phyloP scores from a whole-genome alignment of 768 basidiomycete species.

The Pleurotus cornucopiae region DNA sequence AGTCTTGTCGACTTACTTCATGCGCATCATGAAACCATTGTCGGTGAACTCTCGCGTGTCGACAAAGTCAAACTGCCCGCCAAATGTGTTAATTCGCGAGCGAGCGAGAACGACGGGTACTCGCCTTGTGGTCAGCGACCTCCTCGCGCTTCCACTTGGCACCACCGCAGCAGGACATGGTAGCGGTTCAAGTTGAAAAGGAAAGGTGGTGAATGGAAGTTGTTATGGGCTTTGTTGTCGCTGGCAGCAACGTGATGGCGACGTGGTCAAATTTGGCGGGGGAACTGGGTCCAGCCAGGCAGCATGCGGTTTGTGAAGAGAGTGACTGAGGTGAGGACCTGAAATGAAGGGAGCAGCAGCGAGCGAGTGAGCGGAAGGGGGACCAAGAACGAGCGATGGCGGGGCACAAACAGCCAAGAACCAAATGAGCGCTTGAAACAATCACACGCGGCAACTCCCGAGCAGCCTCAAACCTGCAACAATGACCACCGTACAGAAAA shows the following conservation, averaged over 20 bases:
- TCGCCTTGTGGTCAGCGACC: conserved; percentile 95
- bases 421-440: conserved; percentile 13
- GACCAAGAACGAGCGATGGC: conserved; percentile 9
- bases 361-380: conserved; percentile 5
- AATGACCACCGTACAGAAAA: conserved; percentile 92
- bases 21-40: conserved; percentile 79
- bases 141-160: conserved; percentile 95
- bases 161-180: conserved; percentile 57
- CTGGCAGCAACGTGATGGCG: conserved; percentile 12
- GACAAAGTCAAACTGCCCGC: conserved; percentile 87
- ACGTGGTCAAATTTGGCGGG: conserved; percentile 17
- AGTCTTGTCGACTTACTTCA: conserved; percentile 55
- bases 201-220: conserved; percentile 17
- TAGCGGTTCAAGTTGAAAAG: conserved; percentile 20
- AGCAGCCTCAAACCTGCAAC: conserved; percentile 25
- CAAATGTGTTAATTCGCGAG: conserved; percentile 18
- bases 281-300: conserved; percentile 49
- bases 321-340: conserved; percentile 14
- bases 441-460: conserved; percentile 34
- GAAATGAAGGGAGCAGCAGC: conserved; percentile 22
- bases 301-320: conserved; percentile 27
- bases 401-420: conserved; percentile 12
- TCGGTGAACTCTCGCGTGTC: conserved; percentile 91
- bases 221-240: conserved; percentile 4
- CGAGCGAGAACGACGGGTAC: conserved; percentile 12